Conservation (phyloP, 805 yeast species). For the Kurtzmaniella cleridarum region DNA sequence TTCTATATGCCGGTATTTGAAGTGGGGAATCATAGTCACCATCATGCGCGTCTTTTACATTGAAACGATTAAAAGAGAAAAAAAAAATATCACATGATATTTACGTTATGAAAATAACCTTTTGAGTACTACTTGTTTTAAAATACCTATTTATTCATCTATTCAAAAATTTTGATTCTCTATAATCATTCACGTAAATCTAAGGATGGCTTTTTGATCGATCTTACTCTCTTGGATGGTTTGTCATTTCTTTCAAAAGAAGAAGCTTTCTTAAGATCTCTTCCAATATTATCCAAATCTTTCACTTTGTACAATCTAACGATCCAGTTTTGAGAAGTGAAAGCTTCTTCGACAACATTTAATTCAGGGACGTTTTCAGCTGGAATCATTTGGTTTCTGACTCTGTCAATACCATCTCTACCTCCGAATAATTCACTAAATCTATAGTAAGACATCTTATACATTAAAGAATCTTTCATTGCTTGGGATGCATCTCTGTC, state of each 20-base stretch:
- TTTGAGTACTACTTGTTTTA: too few species aligned
- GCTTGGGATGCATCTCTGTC: slow-evolving; percentile 77
- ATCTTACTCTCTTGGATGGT: slow-evolving; percentile 29
- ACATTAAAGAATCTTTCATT: slow-evolving; percentile 87
- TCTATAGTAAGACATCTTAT: slow-evolving; percentile 89
- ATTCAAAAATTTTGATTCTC: neutral
- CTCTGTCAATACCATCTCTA: slow-evolving; percentile 71
- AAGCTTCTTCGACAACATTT: slow-evolving; percentile 86
- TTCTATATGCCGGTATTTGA: too few species aligned
- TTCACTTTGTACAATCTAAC: slow-evolving; percentile 92
- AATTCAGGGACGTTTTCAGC: slow-evolving; percentile 44
- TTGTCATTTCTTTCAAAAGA: slow-evolving; percentile 39
- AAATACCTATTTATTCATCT: too few species aligned
- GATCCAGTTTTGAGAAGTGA: slow-evolving; percentile 94
- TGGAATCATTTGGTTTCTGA: slow-evolving; percentile 76
- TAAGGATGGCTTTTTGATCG: slow-evolving; percentile 48
- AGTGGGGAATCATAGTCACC: too few species aligned
- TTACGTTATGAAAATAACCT: too few species aligned
- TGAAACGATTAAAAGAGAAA: too few species aligned
- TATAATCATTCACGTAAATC: slow-evolving; percentile 40
- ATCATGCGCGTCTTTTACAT: too few species aligned
- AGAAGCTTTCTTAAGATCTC: slow-evolving; percentile 61
- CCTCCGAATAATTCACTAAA: slow-evolving; percentile 67
- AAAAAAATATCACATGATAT: too few species aligned
- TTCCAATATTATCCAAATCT: slow-evolving; percentile 80